A percentile compares a stretch with the other conserved stretches of the same genome.
Evolutionary conservation across 75 land plant genomes (phyloP).

Genomic region (Adiantum capillusveneris): DNA sequence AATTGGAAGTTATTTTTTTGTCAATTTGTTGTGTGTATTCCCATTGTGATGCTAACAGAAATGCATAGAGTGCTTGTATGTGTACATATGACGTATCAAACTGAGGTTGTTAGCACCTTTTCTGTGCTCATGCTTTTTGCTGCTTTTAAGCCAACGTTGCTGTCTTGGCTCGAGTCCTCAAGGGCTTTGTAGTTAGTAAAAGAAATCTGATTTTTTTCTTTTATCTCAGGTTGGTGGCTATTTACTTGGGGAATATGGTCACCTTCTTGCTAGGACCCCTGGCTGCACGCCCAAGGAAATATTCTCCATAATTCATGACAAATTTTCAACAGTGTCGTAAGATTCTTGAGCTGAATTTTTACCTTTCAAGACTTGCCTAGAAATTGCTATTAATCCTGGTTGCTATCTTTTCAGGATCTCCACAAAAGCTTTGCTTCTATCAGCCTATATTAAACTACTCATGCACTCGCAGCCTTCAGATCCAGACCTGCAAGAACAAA

Average conservation of each 20-base stretch:
- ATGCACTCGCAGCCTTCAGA: conserved; percentile 96
- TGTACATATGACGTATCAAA: too few relatives aligned
- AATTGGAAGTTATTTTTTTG: too few relatives aligned
- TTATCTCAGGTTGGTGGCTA: conserved; percentile 84
- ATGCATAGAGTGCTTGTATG: too few relatives aligned
- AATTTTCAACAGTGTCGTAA: conserved; percentile 94
- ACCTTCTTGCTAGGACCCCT: conserved; percentile 85
- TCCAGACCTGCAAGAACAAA: conserved; percentile 73
- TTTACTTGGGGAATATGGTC: conserved; percentile 90
- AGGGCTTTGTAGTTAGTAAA: too few relatives aligned
- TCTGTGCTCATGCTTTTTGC: too few relatives aligned
- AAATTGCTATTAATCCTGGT: too few relatives aligned
- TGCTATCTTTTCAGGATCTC: conserved; percentile 42
- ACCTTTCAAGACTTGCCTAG: too few relatives aligned
- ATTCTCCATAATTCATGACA: conserved; percentile 76
- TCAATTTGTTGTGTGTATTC: too few relatives aligned
- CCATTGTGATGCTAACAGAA: too few relatives aligned
- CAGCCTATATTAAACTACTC: conserved; percentile 86
- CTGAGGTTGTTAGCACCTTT: too few relatives aligned
- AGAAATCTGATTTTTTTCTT: conserved; percentile 4
- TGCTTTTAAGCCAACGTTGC: too few relatives aligned
- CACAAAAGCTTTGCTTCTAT: conserved; percentile 83
- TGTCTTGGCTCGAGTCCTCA: too few relatives aligned
- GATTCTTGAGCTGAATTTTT: conserved; percentile 4
- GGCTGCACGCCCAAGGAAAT: conserved; percentile 94